Evolutionary conservation across 1,139 yeast genomes (phyloP).

Genomic region (Wickerhamiella pararugosa): DNA sequence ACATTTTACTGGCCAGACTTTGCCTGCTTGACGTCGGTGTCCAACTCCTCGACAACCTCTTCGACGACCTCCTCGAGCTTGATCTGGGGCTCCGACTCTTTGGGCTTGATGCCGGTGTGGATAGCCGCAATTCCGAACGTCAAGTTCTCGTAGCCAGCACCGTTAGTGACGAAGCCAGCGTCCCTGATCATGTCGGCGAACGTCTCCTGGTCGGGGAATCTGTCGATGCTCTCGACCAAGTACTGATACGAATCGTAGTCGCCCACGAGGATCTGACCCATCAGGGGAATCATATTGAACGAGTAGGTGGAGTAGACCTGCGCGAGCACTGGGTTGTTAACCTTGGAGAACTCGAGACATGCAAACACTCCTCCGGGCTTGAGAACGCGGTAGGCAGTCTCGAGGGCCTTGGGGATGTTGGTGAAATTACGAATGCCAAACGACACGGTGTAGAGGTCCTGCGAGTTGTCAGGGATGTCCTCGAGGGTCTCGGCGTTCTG

Average conservation of each 20-base stretch:
- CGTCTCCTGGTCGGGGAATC: conserved; percentile 83
- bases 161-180: conserved; percentile 87
- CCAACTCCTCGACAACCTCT: neutral
- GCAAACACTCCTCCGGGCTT: conserved; percentile 99
- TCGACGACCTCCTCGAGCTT: neutral
- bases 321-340: conserved; percentile 63
- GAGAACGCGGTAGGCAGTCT: conserved; percentile 85
- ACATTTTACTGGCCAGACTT: too few relatives aligned
- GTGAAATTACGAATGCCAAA: conserved; percentile 97
- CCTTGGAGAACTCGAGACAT: conserved; percentile 88
- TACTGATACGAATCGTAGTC: conserved; percentile 94
- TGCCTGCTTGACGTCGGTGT: neutral
- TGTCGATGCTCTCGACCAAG: conserved; percentile 81
- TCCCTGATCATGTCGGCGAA: conserved; percentile 84
- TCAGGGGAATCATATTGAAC: conserved; percentile 71
- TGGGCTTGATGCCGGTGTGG: conserved; percentile 76
- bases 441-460: conserved; percentile 91
- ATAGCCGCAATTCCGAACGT: conserved; percentile 96
- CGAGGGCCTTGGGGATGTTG: conserved; percentile 78
- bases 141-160: conserved; percentile 81
- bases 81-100: neutral
- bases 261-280: conserved; percentile 91
- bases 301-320: conserved; percentile 76
- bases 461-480: conserved; percentile 67
- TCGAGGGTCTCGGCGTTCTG: conserved; percentile 91